Conservation (phyloP, 441 rosid species). For the Hypseocharis bilobata region DNA sequence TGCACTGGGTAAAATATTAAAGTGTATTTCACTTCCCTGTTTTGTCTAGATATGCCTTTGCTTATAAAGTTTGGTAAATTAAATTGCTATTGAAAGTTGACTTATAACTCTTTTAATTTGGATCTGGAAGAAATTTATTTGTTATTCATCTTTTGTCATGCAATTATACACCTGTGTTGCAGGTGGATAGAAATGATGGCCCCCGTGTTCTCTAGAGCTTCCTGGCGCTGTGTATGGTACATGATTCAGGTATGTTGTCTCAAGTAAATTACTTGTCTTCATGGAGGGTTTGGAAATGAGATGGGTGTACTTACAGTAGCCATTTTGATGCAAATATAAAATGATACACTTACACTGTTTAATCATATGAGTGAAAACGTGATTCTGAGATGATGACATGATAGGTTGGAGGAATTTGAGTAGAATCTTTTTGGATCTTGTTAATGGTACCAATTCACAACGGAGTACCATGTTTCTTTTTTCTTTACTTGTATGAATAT, state of each 20-base stretch:
- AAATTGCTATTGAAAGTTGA: no score
- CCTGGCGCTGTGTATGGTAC: constrained; percentile 73
- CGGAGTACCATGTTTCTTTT: no score
- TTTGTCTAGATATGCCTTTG: not conserved
- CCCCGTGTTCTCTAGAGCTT: constrained; percentile 58
- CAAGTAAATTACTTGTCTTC: not conserved
- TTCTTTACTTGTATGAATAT: no score
- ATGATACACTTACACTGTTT: not conserved
- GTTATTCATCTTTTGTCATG: no score
- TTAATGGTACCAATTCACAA: no score
- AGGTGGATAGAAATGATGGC: constrained; percentile 85
- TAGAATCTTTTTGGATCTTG: no score
- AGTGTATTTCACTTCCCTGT: not conserved
- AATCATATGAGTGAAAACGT: no score
- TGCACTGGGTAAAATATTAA: constrained; percentile 52
- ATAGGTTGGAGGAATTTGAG: no score
- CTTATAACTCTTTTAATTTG: no score
- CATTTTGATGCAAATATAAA: not conserved
- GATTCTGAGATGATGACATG: no score
- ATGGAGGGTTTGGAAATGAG: not conserved
- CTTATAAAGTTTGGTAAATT: not conserved
- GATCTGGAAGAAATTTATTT: no score
- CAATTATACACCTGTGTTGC: constrained; percentile 9
- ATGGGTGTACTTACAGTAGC: not conserved
- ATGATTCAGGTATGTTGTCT: constrained; percentile 49